phyloP scores from a whole-genome alignment of 2,329 filamentous ascomycete genomes.

The Paradendryphiella salina region DNA sequence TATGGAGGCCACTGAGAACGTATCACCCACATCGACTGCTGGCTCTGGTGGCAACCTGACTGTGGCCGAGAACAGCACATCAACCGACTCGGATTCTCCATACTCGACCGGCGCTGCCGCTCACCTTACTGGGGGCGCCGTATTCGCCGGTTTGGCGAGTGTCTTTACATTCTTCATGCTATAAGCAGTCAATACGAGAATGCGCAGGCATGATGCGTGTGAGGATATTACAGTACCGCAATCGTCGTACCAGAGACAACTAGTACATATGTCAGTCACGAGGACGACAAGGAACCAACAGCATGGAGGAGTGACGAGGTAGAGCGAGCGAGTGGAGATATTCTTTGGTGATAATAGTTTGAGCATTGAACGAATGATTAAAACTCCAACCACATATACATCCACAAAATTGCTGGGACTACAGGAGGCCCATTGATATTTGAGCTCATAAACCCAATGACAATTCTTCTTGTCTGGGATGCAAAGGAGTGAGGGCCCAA shows the following conservation, averaged over 20 bases:
- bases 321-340: neutral
- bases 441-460: neutral
- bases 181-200: slow-evolving; percentile 19
- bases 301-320: slow-evolving; percentile 3
- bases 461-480: neutral
- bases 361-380: slow-evolving; percentile 12
- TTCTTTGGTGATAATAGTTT: slow-evolving; percentile 11
- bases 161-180: slow-evolving; percentile 39
- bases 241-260: neutral
- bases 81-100: slow-evolving; percentile 8
- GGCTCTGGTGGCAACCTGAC: slow-evolving; percentile 34
- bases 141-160: slow-evolving; percentile 35
- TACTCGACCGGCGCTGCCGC: slow-evolving; percentile 34
- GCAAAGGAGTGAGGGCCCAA: too few species aligned
- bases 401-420: neutral
- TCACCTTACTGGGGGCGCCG: slow-evolving; percentile 27
- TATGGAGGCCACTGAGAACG: slow-evolving; percentile 22
- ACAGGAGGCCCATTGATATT: neutral
- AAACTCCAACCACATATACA: neutral
- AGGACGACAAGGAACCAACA: neutral
- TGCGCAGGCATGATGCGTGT: slow-evolving; percentile 17
- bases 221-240: neutral
- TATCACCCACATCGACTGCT: slow-evolving; percentile 30
- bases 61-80: slow-evolving; percentile 25
- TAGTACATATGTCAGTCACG: neutral